Conservation (phyloP, 1,284 basidiomycete species). For the Sporisorium scitamineum region DNA sequence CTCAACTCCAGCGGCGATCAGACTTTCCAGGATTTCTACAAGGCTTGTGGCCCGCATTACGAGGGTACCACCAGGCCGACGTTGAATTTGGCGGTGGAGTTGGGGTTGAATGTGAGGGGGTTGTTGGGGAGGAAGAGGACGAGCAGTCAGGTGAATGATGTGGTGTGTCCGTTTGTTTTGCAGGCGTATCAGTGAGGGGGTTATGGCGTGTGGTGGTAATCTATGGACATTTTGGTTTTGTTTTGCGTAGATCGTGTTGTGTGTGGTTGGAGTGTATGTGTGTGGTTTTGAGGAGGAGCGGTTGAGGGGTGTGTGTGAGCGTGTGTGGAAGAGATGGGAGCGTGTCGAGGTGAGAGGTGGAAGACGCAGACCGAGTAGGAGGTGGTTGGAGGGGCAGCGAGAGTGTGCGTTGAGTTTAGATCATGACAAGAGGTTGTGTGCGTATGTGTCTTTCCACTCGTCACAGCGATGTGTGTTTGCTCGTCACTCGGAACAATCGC, state of each 20-base stretch:
- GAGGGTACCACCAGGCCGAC: constrained; percentile 30
- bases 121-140: constrained; percentile 51
- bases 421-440: background rate
- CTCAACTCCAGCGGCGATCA: constrained; percentile 57
- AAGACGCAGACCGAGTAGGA: no score
- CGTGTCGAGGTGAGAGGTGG: no score
- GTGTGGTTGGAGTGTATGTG: constrained; percentile 3
- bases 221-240: constrained; percentile 14
- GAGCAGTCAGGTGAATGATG: constrained; percentile 41
- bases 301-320: background rate
- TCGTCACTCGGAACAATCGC: no score
- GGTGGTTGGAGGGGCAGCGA: no score
- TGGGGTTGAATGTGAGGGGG: constrained; percentile 53
- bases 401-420: no score
- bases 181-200: constrained; percentile 32
- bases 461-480: no score
- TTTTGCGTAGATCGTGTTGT: background rate
- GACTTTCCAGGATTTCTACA: constrained; percentile 53
- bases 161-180: constrained; percentile 52
- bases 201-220: background rate
- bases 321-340: background rate
- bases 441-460: no score
- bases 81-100: constrained; percentile 45
- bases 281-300: no score
- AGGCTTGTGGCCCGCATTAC: constrained; percentile 50